Evolutionary conservation across 768 basidiomycete species (phyloP).

Genomic region (Leccinum longicurvipes): DNA sequence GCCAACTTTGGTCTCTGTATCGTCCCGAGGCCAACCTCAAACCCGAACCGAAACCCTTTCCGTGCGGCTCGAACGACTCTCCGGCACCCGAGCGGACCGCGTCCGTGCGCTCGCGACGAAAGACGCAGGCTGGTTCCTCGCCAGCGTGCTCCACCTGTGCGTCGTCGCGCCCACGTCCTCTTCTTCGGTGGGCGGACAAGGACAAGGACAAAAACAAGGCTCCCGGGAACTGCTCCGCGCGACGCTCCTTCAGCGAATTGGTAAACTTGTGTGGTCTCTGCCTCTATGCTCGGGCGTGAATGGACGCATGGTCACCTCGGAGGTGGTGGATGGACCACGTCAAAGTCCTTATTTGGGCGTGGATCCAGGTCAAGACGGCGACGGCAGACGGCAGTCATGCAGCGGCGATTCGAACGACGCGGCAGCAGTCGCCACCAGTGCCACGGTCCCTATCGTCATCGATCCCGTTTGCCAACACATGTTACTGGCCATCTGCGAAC

Average conservation of each 20-base stretch:
- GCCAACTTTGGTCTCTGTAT: not conserved
- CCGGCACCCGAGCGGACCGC: slow-evolving; percentile 15
- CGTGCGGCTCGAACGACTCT: slow-evolving; percentile 7
- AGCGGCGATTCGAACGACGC: no score
- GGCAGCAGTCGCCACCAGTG: no score
- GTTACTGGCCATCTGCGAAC: slow-evolving; percentile 29
- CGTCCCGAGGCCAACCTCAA: not conserved
- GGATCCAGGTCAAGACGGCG: no score
- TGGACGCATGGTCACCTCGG: not conserved
- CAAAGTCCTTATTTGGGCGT: no score
- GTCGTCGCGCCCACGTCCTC: slow-evolving; percentile 2
- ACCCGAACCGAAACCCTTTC: not conserved
- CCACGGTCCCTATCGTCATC: not conserved
- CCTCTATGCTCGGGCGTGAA: not conserved
- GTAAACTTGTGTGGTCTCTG: slow-evolving; percentile 18
- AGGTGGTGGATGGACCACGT: not conserved
- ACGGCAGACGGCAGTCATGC: no score
- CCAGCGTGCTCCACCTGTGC: slow-evolving; percentile 24
- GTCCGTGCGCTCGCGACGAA: slow-evolving; percentile 23
- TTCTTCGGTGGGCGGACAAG: no score
- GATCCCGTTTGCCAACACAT: slow-evolving; percentile 26
- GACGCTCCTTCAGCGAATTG: slow-evolving; percentile 22
- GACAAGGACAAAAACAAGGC: no score
- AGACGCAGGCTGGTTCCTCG: slow-evolving; percentile 30
- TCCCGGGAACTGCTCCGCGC: not conserved